phyloP scores from a whole-genome alignment of 208 protist genomes.

The Leishmania gerbilli region DNA sequence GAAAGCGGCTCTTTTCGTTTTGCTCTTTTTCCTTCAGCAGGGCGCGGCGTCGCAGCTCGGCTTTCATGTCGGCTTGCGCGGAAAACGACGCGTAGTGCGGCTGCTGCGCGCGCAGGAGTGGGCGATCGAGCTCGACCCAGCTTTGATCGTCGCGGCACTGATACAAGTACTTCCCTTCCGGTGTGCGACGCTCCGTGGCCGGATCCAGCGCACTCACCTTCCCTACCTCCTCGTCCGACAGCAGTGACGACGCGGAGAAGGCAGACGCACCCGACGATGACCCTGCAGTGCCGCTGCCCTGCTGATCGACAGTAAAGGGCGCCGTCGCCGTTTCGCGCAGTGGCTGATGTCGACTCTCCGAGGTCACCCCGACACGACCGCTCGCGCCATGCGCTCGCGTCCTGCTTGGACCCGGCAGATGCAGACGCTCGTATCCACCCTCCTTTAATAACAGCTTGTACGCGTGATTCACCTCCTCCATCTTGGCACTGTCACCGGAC shows the following conservation, averaged over 20 bases:
- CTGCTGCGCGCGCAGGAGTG: slow-evolving; percentile 59
- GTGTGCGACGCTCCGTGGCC: slow-evolving; percentile 66
- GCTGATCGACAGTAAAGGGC: slow-evolving; percentile 47
- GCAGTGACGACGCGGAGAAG: slow-evolving; percentile 7
- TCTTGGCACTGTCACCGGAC: slow-evolving; percentile 62
- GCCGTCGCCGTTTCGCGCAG: slow-evolving; percentile 11
- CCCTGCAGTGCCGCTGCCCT: neutral
- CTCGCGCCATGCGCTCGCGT: neutral
- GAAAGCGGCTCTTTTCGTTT: slow-evolving; percentile 72
- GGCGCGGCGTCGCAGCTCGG: slow-evolving; percentile 62
- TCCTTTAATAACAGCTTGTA: slow-evolving; percentile 88
- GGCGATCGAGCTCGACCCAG: slow-evolving; percentile 76
- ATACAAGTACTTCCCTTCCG: slow-evolving; percentile 72
- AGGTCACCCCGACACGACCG: slow-evolving; percentile 17
- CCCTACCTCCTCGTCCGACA: slow-evolving; percentile 66
- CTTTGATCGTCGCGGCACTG: slow-evolving; percentile 74
- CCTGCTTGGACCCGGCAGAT: slow-evolving; percentile 25
- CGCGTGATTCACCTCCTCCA: slow-evolving; percentile 88
- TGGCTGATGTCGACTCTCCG: slow-evolving; percentile 25
- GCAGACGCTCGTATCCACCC: slow-evolving; percentile 75
- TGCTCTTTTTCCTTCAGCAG: slow-evolving; percentile 60
- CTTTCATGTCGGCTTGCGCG: slow-evolving; percentile 59
- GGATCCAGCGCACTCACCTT: slow-evolving; percentile 76
- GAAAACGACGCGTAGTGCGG: slow-evolving; percentile 74
- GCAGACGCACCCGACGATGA: neutral